A percentile compares a stretch with the other conserved stretches of the same genome.
phyloP scores from a whole-genome alignment of 2,329 filamentous ascomycete species.

The Colletotrichum plurivorum region DNA sequence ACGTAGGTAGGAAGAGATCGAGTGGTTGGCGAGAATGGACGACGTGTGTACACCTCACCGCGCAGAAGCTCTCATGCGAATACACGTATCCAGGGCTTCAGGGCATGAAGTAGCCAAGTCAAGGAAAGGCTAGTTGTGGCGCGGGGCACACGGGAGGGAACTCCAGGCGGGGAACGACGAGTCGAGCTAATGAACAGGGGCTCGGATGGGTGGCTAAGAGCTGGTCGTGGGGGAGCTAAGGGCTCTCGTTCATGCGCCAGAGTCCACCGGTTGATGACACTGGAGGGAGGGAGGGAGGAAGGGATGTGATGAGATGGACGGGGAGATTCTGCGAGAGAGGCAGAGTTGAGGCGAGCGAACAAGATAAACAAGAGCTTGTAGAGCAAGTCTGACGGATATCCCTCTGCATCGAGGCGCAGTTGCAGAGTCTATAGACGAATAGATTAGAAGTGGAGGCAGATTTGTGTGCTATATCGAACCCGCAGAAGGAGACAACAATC shows the following conservation, averaged over 20 bases:
- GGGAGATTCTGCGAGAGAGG: background rate
- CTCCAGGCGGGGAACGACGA: constrained; percentile 17
- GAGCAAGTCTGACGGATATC: background rate
- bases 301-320: constrained; percentile 8
- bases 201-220: constrained; percentile 31
- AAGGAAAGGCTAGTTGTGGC: constrained; percentile 24
- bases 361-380: background rate
- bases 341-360: background rate
- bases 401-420: constrained; percentile 1
- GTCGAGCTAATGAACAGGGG: constrained; percentile 8
- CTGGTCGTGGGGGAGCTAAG: constrained; percentile 25
- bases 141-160: constrained; percentile 30
- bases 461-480: too few species aligned
- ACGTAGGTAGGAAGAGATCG: background rate
- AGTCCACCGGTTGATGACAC: constrained; percentile 21
- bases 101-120: constrained; percentile 26
- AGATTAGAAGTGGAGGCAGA: background rate
- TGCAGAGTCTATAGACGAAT: background rate
- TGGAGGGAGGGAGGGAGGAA: background rate
- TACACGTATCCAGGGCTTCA: constrained; percentile 32
- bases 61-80: constrained; percentile 26
- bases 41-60: constrained; percentile 27
- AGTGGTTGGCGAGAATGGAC: background rate
- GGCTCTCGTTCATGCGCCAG: constrained; percentile 33
- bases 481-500: too few species aligned